Percentiles rank a stretch among this genome's conserved stretches.
Evolutionary conservation across 495 filamentous ascomycete genomes (phyloP).

Genomic region (Penicillium tannophilum): DNA sequence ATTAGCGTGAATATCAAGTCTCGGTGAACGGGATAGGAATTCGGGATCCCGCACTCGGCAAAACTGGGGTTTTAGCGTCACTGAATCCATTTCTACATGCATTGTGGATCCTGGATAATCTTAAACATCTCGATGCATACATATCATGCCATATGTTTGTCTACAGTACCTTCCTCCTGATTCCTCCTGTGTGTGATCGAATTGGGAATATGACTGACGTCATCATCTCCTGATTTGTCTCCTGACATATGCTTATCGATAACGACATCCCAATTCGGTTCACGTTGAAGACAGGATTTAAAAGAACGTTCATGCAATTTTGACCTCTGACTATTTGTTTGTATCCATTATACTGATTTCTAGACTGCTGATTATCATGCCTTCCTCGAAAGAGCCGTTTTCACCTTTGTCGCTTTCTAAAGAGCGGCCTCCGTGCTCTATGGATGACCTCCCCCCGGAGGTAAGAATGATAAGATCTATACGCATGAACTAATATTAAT

Average conservation of each 20-base stretch:
- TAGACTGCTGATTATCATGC: background rate
- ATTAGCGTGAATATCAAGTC: conserved; percentile 8
- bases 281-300: background rate
- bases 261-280: background rate
- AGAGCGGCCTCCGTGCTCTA: background rate
- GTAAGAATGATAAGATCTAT: background rate
- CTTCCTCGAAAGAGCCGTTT: background rate
- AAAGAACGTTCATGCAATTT: background rate
- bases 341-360: background rate
- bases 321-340: background rate
- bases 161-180: too few relatives aligned
- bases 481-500: background rate
- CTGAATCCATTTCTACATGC: background rate
- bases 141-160: too few relatives aligned
- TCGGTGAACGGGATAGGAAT: conserved; percentile 33
- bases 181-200: background rate
- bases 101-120: background rate
- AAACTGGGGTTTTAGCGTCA: conserved; percentile 3
- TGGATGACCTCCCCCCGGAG: background rate
- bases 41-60: conserved; percentile 30
- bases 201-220: background rate
- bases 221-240: background rate
- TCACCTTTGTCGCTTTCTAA: background rate
- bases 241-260: background rate
- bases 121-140: too few relatives aligned